Evolutionary conservation across 345 rosid genomes (phyloP).

Genomic region (Salix koriyanagi): DNA sequence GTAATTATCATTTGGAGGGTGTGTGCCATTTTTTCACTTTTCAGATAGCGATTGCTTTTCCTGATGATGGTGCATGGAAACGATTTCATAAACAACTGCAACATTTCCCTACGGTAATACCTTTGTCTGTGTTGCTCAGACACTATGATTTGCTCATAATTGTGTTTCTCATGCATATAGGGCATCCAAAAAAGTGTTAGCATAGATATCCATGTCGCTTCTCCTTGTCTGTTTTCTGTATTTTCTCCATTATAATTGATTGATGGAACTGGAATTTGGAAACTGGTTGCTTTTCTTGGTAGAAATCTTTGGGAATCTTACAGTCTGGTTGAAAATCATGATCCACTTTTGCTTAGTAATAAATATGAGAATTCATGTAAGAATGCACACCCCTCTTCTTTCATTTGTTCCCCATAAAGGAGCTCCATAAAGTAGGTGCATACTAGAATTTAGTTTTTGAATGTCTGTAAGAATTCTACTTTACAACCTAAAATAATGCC

Average conservation of each 20-base stretch:
- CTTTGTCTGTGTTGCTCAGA: neutral
- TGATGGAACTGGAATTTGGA: neutral
- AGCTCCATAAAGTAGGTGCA: too few relatives aligned
- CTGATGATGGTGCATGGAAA: conserved; percentile 99
- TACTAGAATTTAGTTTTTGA: too few relatives aligned
- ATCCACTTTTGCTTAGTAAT: too few relatives aligned
- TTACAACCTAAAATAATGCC: too few relatives aligned
- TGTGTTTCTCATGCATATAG: neutral
- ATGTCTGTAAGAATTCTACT: too few relatives aligned
- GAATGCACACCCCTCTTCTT: too few relatives aligned
- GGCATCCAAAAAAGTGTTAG: neutral
- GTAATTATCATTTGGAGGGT: conserved; percentile 1
- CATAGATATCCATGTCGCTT: neutral
- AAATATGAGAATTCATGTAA: too few relatives aligned
- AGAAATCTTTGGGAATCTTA: neutral
- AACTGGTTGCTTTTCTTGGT: neutral
- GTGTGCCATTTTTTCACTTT: conserved; percentile 14
- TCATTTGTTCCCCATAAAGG: too few relatives aligned
- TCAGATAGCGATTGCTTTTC: conserved; percentile 97
- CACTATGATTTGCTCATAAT: conserved; percentile 3
- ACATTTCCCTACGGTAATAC: conserved; percentile 79
- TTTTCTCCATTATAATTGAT: neutral
- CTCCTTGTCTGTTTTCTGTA: neutral
- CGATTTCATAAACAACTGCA: conserved; percentile 94
- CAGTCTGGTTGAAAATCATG: neutral